Evolutionary conservation across 1,139 yeast genomes (phyloP).

Genomic region (Scheffersomyces insectosa): DNA sequence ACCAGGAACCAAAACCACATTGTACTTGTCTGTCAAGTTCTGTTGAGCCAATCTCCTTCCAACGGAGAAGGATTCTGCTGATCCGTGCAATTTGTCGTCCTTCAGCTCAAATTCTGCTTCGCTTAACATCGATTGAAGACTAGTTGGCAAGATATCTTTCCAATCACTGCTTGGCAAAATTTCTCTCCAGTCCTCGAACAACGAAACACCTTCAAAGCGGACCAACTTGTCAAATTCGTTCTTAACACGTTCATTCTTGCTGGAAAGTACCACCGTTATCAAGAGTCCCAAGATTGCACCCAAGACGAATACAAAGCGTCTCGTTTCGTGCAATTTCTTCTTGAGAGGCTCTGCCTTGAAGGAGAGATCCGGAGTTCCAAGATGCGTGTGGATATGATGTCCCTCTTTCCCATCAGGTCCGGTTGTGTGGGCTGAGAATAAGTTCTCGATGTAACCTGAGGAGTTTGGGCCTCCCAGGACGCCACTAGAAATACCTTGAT

Average conservation of each 20-base stretch:
- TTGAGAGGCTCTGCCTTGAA: constrained; percentile 8
- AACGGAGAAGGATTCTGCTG: constrained; percentile 84
- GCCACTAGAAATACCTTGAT: too few species aligned
- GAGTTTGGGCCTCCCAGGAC: not conserved
- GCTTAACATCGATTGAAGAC: constrained; percentile 59
- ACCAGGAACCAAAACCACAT: constrained; percentile 93
- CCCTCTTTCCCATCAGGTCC: constrained; percentile 1
- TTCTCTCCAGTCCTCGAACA: constrained; percentile 43
- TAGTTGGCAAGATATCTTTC: constrained; percentile 67
- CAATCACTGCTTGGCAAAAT: constrained; percentile 26
- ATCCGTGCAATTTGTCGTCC: constrained; percentile 44
- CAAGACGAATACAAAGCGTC: constrained; percentile 49
- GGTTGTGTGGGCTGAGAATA: not conserved
- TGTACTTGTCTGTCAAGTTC: constrained; percentile 59
- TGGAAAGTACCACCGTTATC: constrained; percentile 64
- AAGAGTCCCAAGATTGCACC: constrained; percentile 72
- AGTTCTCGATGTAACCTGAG: not conserved
- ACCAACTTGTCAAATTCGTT: constrained; percentile 55
- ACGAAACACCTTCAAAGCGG: constrained; percentile 26
- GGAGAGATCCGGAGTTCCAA: not conserved
- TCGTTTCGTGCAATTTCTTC: constrained; percentile 30
- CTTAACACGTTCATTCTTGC: constrained; percentile 40
- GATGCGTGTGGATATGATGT: not conserved
- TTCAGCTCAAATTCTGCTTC: constrained; percentile 46
- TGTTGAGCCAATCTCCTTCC: constrained; percentile 66